Base-by-base conservation (phyloP, 208 protist species). In the Blechomonas ayalai region DNA sequence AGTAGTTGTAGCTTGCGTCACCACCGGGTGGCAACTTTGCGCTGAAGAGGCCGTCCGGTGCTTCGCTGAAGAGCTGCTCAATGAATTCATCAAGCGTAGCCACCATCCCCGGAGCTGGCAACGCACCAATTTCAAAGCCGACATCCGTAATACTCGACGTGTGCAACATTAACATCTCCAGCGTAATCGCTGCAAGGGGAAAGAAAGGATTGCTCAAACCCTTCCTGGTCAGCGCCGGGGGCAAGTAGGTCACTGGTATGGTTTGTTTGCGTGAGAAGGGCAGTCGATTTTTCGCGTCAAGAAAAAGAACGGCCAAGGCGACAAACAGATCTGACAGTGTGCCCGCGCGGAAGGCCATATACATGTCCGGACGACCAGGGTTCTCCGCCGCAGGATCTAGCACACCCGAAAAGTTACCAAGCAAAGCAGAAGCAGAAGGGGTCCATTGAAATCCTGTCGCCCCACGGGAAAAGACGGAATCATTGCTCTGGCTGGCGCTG, bases 161-260 rank as follows among this genome's bases (percentile, higher is more conserved):
- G 51, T 88, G 79, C 43, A 59, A 36, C 32, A 88, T 42, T 34
- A 88, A 38, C 43, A 73, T 77, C 28, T 73, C 49, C 44, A 88
- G 54, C n/a, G 72, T 75, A 35, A 82, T 67, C 27, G 63, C 41
- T 15, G 33, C 27, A 8, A 25, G 16, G 3, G 43, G 39, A 38
- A 55, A 73, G 22, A 51, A 46, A 22, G 54, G 37, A 38, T 73
- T 73, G 13, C 32, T 36, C 24, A 73, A 64, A 0, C 34, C n/a
- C 1, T 24, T 23, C 5, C 33, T 37, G 10, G 6, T 46, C 35
- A 56, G 24, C 10, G 38, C 38, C 15, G 61, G 16, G 4, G 77
- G 77, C 13, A 82, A 45, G 59, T 69, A 86, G 9, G 31, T 34
- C 10, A 38, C 23, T 18, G 72, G 57, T 43, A 87, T 82, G 3